Conservation (phyloP, 2,329 filamentous ascomycete species). For the Clarireedia monteithiana region DNA sequence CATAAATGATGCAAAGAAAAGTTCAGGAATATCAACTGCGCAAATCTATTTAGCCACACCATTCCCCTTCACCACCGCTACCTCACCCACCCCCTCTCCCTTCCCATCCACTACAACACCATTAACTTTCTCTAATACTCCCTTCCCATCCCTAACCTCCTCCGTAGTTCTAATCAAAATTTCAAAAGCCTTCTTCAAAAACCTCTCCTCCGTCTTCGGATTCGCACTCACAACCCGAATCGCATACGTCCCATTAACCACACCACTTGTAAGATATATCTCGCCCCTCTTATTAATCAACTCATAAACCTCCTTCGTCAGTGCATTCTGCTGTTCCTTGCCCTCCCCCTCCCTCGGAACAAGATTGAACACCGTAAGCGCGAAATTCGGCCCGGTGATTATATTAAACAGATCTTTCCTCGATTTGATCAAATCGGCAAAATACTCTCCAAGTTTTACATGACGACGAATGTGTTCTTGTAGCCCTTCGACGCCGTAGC, state of each 20-base stretch:
- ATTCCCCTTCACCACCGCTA: not conserved
- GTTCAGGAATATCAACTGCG: too few species aligned
- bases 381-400: slow-evolving; percentile 67
- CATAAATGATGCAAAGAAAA: too few species aligned
- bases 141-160: slow-evolving; percentile 21
- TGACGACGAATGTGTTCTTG: slow-evolving; percentile 64
- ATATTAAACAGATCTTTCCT: slow-evolving; percentile 68
- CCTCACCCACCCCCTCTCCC: not conserved
- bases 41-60: too few species aligned
- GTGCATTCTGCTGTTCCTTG: slow-evolving; percentile 49
- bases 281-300: slow-evolving; percentile 64
- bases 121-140: not conserved
- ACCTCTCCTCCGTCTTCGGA: slow-evolving; percentile 60
- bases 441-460: slow-evolving; percentile 60
- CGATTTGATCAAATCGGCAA: slow-evolving; percentile 50
- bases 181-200: slow-evolving; percentile 66
- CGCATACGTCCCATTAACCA: slow-evolving; percentile 64
- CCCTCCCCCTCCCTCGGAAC: slow-evolving; percentile 33
- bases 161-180: slow-evolving; percentile 47
- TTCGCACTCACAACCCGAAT: slow-evolving; percentile 77
- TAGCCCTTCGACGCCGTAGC: slow-evolving; percentile 71
- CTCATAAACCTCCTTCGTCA: slow-evolving; percentile 72
- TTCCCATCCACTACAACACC: slow-evolving; percentile 13
- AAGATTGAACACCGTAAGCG: slow-evolving; percentile 68
- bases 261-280: slow-evolving; percentile 74